Base-by-base conservation (phyloP, 2,329 filamentous ascomycete species). In the Cercospora sesami region DNA sequence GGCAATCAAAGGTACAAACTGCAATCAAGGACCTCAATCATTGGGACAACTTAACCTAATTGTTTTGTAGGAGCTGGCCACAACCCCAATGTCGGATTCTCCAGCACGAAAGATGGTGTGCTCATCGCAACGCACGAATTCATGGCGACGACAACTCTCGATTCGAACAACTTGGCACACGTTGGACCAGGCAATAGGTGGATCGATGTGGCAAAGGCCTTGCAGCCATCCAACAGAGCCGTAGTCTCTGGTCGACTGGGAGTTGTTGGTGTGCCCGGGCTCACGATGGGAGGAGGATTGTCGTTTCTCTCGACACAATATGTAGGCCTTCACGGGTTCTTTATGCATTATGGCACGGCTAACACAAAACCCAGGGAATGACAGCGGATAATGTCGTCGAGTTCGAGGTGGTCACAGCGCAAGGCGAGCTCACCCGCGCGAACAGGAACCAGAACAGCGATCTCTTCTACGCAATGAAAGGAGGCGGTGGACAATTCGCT, bases 21-120 rank as follows among this genome's bases (percentile, higher is more conserved):
- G 55, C 7, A 8, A 6, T 36, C 7, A 8, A 30, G 5, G 21
- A 4, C 4, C 21, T 21, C 28, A 36, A 21, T 3, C 10, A 4
- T 53, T 28, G 14, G 4, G 55, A n/a, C 53, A 7, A 39, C 16
- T 39, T 3, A 8, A 8, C 14, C 36, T 64, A 5, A 64, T 4
- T 14, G 33, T 16, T 21, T 9, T 7, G 14, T 18, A 64, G 65
- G 83, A 8, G 85, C 84, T 8, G 82, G 82, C 0, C 83, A 84
- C 72, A 82, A 81, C 67, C 80, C 80, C 1, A 84, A 83, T 68
- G 80, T 81, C 63, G 81, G 81, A 36, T 84, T 81, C 64, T 79
- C 81, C 3, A 84, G 80, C 72, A 81, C 83, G 48, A 78, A 81
- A 58, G 79, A 80, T 39, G 83, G 81, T 1, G 76, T 81, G 12